Evolutionary conservation across 352 stramenopile species (phyloP).

Genomic region (Phytopythium chamaehyphon): DNA sequence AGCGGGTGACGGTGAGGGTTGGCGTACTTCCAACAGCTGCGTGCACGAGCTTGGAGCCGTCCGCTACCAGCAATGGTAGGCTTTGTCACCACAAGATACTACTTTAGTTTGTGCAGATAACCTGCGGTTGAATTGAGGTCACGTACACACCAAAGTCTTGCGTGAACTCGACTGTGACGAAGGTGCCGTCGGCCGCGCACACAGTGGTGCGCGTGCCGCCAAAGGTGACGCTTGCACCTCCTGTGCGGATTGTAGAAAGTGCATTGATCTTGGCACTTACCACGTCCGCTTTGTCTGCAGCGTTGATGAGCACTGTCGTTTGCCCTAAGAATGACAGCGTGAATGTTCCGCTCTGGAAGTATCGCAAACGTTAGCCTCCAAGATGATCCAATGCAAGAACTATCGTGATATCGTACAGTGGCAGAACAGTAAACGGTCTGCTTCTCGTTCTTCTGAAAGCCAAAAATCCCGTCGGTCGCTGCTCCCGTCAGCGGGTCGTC

Average conservation of each 20-base stretch:
- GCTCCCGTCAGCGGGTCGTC: slow-evolving; percentile 74
- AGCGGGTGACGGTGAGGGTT: slow-evolving; percentile 42
- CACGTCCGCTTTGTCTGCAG: slow-evolving; percentile 48
- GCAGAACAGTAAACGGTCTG: slow-evolving; percentile 64
- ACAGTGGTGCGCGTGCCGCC: slow-evolving; percentile 47
- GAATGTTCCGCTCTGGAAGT: slow-evolving; percentile 54
- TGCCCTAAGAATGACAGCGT: slow-evolving; percentile 59
- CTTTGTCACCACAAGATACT: slow-evolving; percentile 10
- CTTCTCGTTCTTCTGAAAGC: slow-evolving; percentile 80
- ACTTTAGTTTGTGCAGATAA: background rate
- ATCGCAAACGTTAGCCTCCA: background rate
- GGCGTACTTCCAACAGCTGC: slow-evolving; percentile 44
- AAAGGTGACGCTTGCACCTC: slow-evolving; percentile 48
- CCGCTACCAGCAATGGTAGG: slow-evolving; percentile 72
- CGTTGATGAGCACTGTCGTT: slow-evolving; percentile 66
- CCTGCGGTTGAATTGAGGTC: background rate
- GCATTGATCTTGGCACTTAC: slow-evolving; percentile 68
- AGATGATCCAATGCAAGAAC: too few relatives aligned
- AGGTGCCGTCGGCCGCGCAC: slow-evolving; percentile 63
- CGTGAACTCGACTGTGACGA: slow-evolving; percentile 73
- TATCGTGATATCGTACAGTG: slow-evolving; percentile 31
- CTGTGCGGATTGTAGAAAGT: slow-evolving; percentile 44
- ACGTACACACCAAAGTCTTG: slow-evolving; percentile 70
- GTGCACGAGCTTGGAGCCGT: slow-evolving; percentile 50
- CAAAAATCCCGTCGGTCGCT: slow-evolving; percentile 55